Evolutionary conservation across 1,139 yeast species (phyloP).

Genomic region (Yamadazyma diospyri): DNA sequence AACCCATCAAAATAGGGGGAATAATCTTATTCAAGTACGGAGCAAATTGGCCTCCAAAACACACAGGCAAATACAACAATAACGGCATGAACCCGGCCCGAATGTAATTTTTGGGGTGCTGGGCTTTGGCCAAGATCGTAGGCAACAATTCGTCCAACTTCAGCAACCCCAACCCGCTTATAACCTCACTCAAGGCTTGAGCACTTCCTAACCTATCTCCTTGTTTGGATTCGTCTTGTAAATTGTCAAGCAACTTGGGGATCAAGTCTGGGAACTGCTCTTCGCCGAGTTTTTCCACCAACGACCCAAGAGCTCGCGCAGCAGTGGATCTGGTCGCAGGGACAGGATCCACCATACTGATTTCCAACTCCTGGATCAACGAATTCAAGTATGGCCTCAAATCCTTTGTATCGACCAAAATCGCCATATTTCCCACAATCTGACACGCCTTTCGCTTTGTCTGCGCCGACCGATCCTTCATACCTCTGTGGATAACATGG

Average conservation of each 20-base stretch:
- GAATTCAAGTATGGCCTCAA: constrained; percentile 77
- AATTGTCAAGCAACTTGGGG: constrained; percentile 70
- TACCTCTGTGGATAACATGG: constrained; percentile 93
- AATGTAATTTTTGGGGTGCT: constrained; percentile 61
- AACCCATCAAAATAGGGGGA: constrained; percentile 85
- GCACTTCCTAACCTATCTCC: constrained; percentile 98
- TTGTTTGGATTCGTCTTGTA: constrained; percentile 74
- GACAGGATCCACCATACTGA: constrained; percentile 98
- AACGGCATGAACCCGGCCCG: constrained; percentile 95
- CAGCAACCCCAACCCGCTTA: constrained; percentile 83
- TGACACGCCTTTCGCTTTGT: constrained; percentile 95
- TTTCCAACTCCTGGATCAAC: constrained; percentile 77
- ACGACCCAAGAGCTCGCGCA: constrained; percentile 92
- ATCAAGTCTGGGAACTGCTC: constrained; percentile 91
- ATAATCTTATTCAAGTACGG: constrained; percentile 83
- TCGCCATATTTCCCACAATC: constrained; percentile 98
- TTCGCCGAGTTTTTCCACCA: constrained; percentile 95
- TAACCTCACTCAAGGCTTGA: constrained; percentile 92
- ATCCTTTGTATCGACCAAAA: constrained; percentile 85
- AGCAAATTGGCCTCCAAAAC: constrained; percentile 89
- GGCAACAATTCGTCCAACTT: constrained; percentile 91
- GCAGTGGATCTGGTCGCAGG: constrained; percentile 97
- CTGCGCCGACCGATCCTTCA: constrained; percentile 88
- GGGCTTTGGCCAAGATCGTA: constrained; percentile 67
- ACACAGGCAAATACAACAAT: constrained; percentile 84